Conservation (phyloP, 2,329 filamentous ascomycete species). For the Venturia pyrina region DNA sequence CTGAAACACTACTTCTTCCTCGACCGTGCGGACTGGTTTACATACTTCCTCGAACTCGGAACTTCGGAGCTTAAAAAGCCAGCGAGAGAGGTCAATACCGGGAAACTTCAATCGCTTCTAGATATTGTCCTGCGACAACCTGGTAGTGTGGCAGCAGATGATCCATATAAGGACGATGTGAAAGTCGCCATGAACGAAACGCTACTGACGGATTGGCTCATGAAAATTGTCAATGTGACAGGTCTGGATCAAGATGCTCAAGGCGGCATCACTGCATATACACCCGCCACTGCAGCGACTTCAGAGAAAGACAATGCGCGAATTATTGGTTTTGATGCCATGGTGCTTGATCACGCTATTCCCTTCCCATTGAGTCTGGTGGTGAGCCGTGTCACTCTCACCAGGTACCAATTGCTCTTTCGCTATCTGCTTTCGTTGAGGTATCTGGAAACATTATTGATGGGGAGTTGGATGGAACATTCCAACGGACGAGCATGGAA, state of each 20-base stretch:
- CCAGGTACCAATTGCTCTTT: conserved; percentile 91
- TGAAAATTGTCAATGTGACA: conserved; percentile 92
- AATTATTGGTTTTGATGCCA: conserved; percentile 79
- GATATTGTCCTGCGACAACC: conserved; percentile 94
- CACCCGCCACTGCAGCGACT: conserved; percentile 57
- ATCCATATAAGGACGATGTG: conserved; percentile 97
- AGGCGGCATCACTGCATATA: conserved; percentile 57
- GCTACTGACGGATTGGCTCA: conserved; percentile 83
- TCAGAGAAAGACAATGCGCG: conserved; percentile 53
- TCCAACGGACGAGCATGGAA: conserved; percentile 73
- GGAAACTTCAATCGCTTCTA: conserved; percentile 89
- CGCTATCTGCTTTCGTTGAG: conserved; percentile 84
- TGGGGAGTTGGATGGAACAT: conserved; percentile 83
- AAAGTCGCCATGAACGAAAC: conserved; percentile 96
- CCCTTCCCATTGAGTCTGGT: conserved; percentile 94
- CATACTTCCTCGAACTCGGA: conserved; percentile 90
- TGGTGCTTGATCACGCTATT: conserved; percentile 89
- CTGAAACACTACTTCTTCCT: conserved; percentile 99
- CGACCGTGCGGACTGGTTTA: conserved; percentile 95
- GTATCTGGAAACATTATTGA: conserved; percentile 79
- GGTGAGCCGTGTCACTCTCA: conserved; percentile 92
- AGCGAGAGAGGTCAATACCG: conserved; percentile 78
- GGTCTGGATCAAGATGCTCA: conserved; percentile 78
- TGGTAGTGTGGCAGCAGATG: conserved; percentile 83
- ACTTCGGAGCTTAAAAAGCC: conserved; percentile 84